Evolutionary conservation across 2,329 filamentous ascomycete species (phyloP), one percentile per base, ranked within the genome.

Genomic region (Pseudogymnoascus sp.): DNA sequence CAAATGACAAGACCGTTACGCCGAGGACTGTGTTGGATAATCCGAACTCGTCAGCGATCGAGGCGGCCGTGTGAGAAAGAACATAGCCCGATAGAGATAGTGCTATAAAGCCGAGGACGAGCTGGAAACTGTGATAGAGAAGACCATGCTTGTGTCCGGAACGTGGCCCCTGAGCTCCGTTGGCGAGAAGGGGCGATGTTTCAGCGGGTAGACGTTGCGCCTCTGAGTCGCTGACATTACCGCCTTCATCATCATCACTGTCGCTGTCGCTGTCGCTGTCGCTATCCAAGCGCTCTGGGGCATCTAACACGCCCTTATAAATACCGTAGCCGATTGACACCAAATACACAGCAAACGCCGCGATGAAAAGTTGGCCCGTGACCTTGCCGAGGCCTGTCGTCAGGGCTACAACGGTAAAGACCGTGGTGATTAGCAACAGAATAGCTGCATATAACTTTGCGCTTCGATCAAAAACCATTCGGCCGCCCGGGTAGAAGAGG

Each of bases 61-160:
- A 72, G 3, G 70, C 71, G 12, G 79, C 74, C 40, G 75, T 75
- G 66, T 78, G 79, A 2, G 80, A 76, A 53, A 83, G 76, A 40
- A 82, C 73, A 64, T 81, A 82, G 50, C 79, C 78, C 14, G 79
- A 77, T 3, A 82, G 63, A 2, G 76, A 76, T 18, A 83, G 73
- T 3, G 76, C 71, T 4, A 78, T 31, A 31, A 82, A 73, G 12
- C 79, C 78, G 25, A 79, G 16, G 11, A 79, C 2, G 18, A 84
- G 78, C 10, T 78, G 74, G 46, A 67, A 66, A 18, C 78, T 64
- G 68, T 81, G 77, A 56, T 77, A 76, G 4, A 66, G 28, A n/a
- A 76, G 68, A 53, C 69, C 69, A 42, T 69, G 72, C 50, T 21
- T 25, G 50, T 64, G 36, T 23, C 50, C 12, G 42, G 63, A 42